Evolutionary conservation across 495 filamentous ascomycete genomes (phyloP).

Genomic region (Cudoniella acicularis): DNA sequence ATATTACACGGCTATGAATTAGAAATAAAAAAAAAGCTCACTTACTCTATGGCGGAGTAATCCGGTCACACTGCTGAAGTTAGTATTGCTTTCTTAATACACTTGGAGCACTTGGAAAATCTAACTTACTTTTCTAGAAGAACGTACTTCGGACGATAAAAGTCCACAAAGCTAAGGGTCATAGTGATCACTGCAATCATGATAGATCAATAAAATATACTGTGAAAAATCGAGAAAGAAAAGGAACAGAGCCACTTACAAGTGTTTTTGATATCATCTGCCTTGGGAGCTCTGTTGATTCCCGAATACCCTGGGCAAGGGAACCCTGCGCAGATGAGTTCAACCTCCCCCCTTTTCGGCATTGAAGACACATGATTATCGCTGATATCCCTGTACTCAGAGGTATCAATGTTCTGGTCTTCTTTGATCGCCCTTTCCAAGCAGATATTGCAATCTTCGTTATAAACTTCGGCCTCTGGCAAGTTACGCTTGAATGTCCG

Average conservation of each 20-base stretch:
- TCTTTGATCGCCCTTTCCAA: slow-evolving; percentile 2
- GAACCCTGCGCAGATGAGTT: slow-evolving; percentile 9
- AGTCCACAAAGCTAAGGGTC: slow-evolving; percentile 11
- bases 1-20: background rate
- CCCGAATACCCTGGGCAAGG: slow-evolving; percentile 14
- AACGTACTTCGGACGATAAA: slow-evolving; percentile 15
- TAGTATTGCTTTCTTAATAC: no score
- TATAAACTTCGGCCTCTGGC: background rate
- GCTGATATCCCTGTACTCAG: background rate
- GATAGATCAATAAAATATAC: background rate
- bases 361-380: background rate
- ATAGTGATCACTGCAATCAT: background rate
- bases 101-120: no score
- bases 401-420: background rate
- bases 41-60: background rate
- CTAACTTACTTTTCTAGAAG: slow-evolving; percentile 9
- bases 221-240: background rate
- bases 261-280: slow-evolving; percentile 9
- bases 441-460: slow-evolving; percentile 4
- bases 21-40: background rate
- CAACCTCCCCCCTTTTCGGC: slow-evolving; percentile 9
- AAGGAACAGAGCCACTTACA: background rate
- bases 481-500: background rate
- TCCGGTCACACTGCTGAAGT: slow-evolving; percentile 3
- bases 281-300: slow-evolving; percentile 1